phyloP scores from a whole-genome alignment of 495 filamentous ascomycete genomes.

The Xylaria venustula region DNA sequence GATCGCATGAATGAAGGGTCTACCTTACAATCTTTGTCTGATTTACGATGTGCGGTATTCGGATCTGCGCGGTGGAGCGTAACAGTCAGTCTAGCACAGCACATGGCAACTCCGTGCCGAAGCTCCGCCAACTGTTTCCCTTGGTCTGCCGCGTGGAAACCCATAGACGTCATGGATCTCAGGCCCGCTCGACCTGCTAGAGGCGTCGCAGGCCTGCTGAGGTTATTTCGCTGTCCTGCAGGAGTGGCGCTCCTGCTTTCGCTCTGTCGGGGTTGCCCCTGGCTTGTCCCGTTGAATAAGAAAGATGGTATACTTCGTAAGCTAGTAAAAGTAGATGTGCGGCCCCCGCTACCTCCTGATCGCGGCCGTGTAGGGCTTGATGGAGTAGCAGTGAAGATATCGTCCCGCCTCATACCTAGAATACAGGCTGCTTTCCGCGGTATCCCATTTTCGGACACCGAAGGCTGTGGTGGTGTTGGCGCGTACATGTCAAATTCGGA shows the following conservation, averaged over 20 bases:
- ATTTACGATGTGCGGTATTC: conserved; percentile 4
- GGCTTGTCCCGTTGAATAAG: conserved; percentile 3
- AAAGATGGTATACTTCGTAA: neutral
- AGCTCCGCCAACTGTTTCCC: conserved; percentile 30
- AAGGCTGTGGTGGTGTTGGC: neutral
- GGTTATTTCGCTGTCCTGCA: neutral
- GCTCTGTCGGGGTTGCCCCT: conserved; percentile 3
- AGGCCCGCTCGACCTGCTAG: conserved; percentile 8
- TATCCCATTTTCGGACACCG: conserved; percentile 24
- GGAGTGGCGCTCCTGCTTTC: conserved; percentile 1
- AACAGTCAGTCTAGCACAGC: conserved; percentile 36
- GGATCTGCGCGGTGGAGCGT: conserved; percentile 33
- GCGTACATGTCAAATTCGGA: neutral
- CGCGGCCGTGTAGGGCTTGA: neutral
- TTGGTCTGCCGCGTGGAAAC: conserved; percentile 9
- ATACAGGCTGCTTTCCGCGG: conserved; percentile 41
- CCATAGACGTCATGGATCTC: conserved; percentile 19
- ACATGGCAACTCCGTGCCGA: conserved; percentile 35
- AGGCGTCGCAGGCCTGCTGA: conserved; percentile 2
- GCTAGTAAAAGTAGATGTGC: neutral
- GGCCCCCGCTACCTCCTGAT: conserved; percentile 1
- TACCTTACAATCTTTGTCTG: conserved; percentile 16
- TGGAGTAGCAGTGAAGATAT: neutral
- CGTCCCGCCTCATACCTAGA: conserved; percentile 34
- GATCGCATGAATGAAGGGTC: conserved; percentile 40